Base-by-base conservation (phyloP, 345 rosid species). In the Linum trigynum region DNA sequence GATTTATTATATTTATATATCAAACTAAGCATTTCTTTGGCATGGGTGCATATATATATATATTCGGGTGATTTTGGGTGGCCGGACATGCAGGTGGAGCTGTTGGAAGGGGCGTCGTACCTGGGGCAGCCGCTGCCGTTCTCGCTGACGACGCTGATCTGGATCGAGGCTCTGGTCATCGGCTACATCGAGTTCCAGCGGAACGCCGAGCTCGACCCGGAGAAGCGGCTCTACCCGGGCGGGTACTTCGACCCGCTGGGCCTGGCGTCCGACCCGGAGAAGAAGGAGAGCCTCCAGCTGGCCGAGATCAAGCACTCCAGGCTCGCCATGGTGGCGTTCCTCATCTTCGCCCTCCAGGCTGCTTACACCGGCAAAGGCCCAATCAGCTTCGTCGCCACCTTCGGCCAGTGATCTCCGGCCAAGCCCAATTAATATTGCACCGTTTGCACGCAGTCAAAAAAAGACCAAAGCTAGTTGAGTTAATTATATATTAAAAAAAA, bases 281-380 rank as follows among this genome's bases (percentile, higher is more conserved):
- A 87, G 78, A 53, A 56, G 60, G 95, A 84, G 60, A 73, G 45
- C 38, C 87, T 89, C 39, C 83, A 85, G 69, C 71, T 89, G 70
- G 98, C 95, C 0, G 95, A 92, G 76, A 92, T 92, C 65, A 89
- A 89, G 66, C 98, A 92, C 38, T 66, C 92, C 3, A 84, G 98
- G 55, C 82, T 89, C 10, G 98, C 96, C 53, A 89, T 92, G 98
- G 70, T 89, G 1, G 96, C 89, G 1, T 89, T 86, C 79, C 90
- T 92, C 73, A 83, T 86, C 67, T 89, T 89, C 65, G 90, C 61
- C 15, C 68, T 92, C 58, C 80, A 89, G 59, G 97, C 95, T 16
- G 97, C 97, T 36, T 2, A 62, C 35, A 83, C 91, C 1, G 96
- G 95, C 11, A 92, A 92, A 76, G 95, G 92, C 3, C 95, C 95